Evolutionary conservation across 208 protist genomes (phyloP), one percentile per base, ranked within the genome.

Genomic region (Trypanosoma rangeli): DNA sequence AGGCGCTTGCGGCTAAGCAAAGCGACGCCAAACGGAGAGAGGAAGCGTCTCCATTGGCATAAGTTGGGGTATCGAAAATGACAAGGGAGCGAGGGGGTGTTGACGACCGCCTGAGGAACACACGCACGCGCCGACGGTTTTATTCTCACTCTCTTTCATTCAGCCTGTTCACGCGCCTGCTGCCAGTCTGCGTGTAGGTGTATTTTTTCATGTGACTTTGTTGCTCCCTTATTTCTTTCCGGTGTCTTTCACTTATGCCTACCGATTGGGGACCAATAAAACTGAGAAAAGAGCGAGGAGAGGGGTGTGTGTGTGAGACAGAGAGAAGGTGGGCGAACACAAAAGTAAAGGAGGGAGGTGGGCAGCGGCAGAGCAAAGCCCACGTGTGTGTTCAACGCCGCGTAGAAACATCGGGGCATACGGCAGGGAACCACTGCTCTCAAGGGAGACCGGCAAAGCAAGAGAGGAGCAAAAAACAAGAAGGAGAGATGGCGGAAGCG

Each of bases 1-100:
- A 89, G 26, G 7, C 48, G 26, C 37, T 70, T 13, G 65, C 26
- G 37, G 69, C 74, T 22, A 15, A 77, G 42, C 29, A 16, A 58
- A 20, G 29, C 5, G 18, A 29, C 28, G 54, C 28, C 8, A 58
- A 58, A 35, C n/a, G 16, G 49, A 26, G 18, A 18, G 49, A 0
- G 22, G 49, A 12, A 64, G 39, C 24, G 37, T 53, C 22, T 53
- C 10, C n/a, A 12, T 53, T 53, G n/a, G n/a, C 4, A 18, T 16
- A 46, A 18, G 15, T 46, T 1, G 12, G 15, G 15, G 42, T 46
- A 18, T 16, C 1, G 42, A 46, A 46, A 46, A 46, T 18, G 42
- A 16, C 1, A 1, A 46, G 1, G 15, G 42, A 16, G 13, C 42
- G 12, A 16, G 3, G 42, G 8, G 42, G 8, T 46, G 3, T 46